These are phyloP conservation scores for Fusarium torreyae DNA, from an alignment of 2,329 filamentous ascomycete genomes.

Conservation along the genomic window DNA sequence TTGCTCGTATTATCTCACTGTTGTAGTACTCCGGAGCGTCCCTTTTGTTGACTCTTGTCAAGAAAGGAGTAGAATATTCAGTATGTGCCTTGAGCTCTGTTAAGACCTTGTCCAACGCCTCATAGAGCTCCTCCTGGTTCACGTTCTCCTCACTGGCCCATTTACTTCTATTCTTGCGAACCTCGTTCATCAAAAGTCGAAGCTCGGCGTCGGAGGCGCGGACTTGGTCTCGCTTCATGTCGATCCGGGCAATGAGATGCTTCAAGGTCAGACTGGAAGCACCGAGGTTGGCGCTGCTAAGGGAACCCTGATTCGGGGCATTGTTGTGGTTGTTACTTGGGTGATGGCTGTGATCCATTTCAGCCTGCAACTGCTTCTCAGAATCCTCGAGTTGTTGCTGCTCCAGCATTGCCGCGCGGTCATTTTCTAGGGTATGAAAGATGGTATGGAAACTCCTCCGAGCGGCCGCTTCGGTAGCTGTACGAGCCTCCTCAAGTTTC, in stretches of 20 bases:
- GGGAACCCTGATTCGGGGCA: slow-evolving; percentile 82
- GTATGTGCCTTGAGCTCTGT: slow-evolving; percentile 98
- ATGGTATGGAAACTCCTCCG: slow-evolving; percentile 92
- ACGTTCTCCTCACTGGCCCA: slow-evolving; percentile 99
- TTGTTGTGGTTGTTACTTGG: slow-evolving; percentile 65
- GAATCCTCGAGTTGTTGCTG: slow-evolving; percentile 97
- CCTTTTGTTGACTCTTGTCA: slow-evolving; percentile 95
- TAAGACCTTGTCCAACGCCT: slow-evolving; percentile 95
- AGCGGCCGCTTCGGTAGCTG: slow-evolving; percentile 89
- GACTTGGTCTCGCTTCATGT: slow-evolving; percentile 91
- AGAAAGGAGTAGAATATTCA: slow-evolving; percentile 96
- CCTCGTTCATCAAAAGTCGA: slow-evolving; percentile 94
- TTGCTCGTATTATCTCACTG: slow-evolving; percentile 69
- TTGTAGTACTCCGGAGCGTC: slow-evolving; percentile 97
- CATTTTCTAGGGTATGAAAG: slow-evolving; percentile 96
- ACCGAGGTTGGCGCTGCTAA: slow-evolving; percentile 94
- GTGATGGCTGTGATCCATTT: slow-evolving; percentile 81
- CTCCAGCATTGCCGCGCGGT: slow-evolving; percentile 96
- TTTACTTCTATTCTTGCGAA: slow-evolving; percentile 97
- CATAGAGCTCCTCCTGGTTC: slow-evolving; percentile 97
- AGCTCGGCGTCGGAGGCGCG: slow-evolving; percentile 93
- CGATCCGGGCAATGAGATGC: slow-evolving; percentile 95
- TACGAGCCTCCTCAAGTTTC: slow-evolving; percentile 92
- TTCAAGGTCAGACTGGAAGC: slow-evolving; percentile 97
- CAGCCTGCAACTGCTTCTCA: slow-evolving; percentile 94